These are phyloP conservation scores for Bipolaris oryzae DNA, from an alignment of 2,329 filamentous ascomycete genomes.

Conservation along the genomic window DNA sequence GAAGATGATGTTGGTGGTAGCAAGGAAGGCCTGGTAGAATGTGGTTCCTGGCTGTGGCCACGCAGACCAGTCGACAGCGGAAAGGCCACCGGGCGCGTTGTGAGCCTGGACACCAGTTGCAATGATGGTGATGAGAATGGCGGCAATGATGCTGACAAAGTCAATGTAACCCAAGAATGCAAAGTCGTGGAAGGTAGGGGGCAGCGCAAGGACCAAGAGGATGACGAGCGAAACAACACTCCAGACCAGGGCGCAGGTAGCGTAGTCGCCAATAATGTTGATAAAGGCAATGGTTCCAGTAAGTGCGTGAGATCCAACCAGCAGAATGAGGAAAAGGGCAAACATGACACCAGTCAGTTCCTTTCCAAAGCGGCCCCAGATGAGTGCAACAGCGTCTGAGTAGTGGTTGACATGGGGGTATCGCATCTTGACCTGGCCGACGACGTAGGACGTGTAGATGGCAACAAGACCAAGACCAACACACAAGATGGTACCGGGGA, in stretches of 20 bases:
- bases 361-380: conserved; percentile 60
- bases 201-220: conserved; percentile 65
- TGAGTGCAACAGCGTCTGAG: conserved; percentile 69
- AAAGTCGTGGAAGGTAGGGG: conserved; percentile 68
- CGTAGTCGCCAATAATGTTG: conserved; percentile 64
- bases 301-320: conserved; percentile 73
- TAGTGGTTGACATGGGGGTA: conserved; percentile 69
- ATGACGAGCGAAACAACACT: conserved; percentile 65
- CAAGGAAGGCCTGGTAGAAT: conserved; percentile 67
- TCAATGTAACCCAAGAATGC: conserved; percentile 62
- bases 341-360: conserved; percentile 65
- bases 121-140: conserved; percentile 72
- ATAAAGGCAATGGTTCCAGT: conserved; percentile 72
- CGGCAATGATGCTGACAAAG: conserved; percentile 68
- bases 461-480: conserved; percentile 62
- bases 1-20: conserved; percentile 41
- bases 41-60: conserved; percentile 53
- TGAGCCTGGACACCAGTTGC: conserved; percentile 59
- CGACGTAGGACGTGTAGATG: conserved; percentile 66
- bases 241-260: conserved; percentile 69
- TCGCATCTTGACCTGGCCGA: conserved; percentile 64
- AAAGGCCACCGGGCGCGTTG: conserved; percentile 40
- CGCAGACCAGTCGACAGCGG: conserved; percentile 37
- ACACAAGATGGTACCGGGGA: conserved; percentile 53
- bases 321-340: conserved; percentile 55